Evolutionary conservation across 169 alveolate species (phyloP).

Genomic region (Besnoitia besnoiti): DNA sequence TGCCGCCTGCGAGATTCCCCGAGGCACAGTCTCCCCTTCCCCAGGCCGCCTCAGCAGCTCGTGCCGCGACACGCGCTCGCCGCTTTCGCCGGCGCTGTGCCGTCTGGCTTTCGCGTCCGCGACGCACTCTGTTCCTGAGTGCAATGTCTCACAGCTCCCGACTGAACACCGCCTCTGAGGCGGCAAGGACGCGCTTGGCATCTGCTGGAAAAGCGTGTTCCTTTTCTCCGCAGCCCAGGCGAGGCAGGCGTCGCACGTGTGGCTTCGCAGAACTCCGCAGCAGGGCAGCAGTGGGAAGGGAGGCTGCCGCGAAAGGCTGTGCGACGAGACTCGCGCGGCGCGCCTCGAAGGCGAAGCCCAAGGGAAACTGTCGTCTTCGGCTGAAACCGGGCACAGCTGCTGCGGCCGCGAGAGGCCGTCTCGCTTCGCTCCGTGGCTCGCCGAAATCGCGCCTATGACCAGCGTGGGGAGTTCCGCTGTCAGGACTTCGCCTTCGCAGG

Average conservation of each 20-base stretch:
- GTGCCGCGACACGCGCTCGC: background rate
- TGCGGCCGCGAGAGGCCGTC: too few species aligned
- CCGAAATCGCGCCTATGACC: too few species aligned
- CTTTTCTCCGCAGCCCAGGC: background rate
- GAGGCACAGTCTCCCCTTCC: too few species aligned
- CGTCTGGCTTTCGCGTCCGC: background rate
- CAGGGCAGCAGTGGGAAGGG: background rate
- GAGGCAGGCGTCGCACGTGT: background rate
- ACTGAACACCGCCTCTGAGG: background rate
- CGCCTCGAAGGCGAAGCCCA: background rate
- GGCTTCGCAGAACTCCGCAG: background rate
- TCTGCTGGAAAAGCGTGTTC: background rate
- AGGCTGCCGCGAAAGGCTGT: background rate
- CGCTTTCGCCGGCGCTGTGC: background rate
- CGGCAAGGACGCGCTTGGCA: background rate
- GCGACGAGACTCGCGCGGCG: background rate
- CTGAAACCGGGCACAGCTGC: too few species aligned
- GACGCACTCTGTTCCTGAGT: background rate
- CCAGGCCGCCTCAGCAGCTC: background rate
- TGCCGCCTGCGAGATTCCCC: too few species aligned
- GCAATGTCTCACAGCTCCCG: background rate
- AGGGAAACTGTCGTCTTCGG: background rate
- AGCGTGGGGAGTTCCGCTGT: too few species aligned
- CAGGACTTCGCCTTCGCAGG: background rate
- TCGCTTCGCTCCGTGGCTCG: too few species aligned